Evolutionary conservation across 106 monocot genomes (phyloP).

Genomic region (Acorus gramineus): DNA sequence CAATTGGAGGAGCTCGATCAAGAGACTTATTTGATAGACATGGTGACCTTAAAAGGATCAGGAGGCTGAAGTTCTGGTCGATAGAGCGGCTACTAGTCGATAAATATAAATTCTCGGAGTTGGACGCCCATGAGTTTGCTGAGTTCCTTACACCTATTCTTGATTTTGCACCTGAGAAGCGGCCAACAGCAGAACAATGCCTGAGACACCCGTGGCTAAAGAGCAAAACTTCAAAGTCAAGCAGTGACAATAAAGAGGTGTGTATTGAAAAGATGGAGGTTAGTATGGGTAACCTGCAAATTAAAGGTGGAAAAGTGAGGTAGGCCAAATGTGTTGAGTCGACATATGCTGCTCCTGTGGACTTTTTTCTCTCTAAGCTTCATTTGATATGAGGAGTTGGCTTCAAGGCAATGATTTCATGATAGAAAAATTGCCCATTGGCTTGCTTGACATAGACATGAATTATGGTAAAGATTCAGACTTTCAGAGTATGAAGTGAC

Average conservation of each 20-base stretch:
- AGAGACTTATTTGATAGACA: slow-evolving; percentile 81
- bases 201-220: slow-evolving; percentile 66
- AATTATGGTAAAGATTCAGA: too few relatives aligned
- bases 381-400: too few relatives aligned
- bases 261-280: slow-evolving; percentile 13
- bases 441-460: too few relatives aligned
- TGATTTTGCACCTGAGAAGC: slow-evolving; percentile 70
- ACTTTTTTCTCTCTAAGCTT: too few relatives aligned
- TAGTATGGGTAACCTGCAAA: slow-evolving; percentile 23
- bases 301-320: slow-evolving; percentile 13
- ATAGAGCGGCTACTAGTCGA: slow-evolving; percentile 54
- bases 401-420: too few relatives aligned
- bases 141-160: slow-evolving; percentile 71
- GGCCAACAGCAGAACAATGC: slow-evolving; percentile 63
- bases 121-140: slow-evolving; percentile 48
- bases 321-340: too few relatives aligned
- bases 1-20: slow-evolving; percentile 57
- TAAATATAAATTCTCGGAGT: slow-evolving; percentile 59
- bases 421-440: too few relatives aligned
- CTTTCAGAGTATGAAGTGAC: too few relatives aligned
- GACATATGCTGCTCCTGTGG: too few relatives aligned
- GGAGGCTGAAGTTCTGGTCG: slow-evolving; percentile 65
- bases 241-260: slow-evolving; percentile 6
- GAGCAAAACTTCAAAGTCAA: not conserved
- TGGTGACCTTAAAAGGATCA: slow-evolving; percentile 86